Base-by-base conservation (phyloP, 202 grass and related monocot species). In the Cymbopogon flexuosus region DNA sequence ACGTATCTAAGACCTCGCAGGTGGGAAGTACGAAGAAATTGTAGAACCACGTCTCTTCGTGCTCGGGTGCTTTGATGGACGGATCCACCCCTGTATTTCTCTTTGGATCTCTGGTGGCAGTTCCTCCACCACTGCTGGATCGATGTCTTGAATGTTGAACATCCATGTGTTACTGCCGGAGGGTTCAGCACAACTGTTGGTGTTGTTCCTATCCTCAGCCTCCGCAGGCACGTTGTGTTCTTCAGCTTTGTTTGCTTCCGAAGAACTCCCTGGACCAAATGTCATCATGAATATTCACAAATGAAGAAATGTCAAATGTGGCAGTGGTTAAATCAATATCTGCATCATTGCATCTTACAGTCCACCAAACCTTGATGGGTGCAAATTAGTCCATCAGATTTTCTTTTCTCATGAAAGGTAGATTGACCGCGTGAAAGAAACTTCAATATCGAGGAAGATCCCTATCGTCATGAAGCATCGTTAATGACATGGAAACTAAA, bases 61-160 rank as follows among this genome's bases (percentile, higher is more conserved):
- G 81, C 57, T 89, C 56, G 81, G 46, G 16, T 73, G 86, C 73
- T 94, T 98, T 7, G 76, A 60, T 35, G 84, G 87, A 18, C 66
- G 88, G 77, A 94, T 52, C 92, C 92, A 98, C 2, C 92, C 90
- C 47, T 69, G 62, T 78, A 94, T 88, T 73, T 98, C 95, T 84
- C 84, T 87, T 59, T 89, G 92, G 42, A 94, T 98, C 56, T 94
- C 92, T 13, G 62, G 71, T 19, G 95, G 95, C 60, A 94, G 79
- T 66, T 98, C 92, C 41, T 94, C 84, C 43, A 98, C 82, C 60
- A 98, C 82, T 5, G 86, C 87, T 35, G 84, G 95, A 81, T 98
- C 95, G 0, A 98, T 94, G 65, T 98, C 90, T 89, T 92, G 88
- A 54, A 83, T 34, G 59, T 89, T 91, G 54, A 91, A 49, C 79